Evolutionary conservation across 306 rosid species (phyloP).

Genomic region (Pterocarpus macrocarpus): DNA sequence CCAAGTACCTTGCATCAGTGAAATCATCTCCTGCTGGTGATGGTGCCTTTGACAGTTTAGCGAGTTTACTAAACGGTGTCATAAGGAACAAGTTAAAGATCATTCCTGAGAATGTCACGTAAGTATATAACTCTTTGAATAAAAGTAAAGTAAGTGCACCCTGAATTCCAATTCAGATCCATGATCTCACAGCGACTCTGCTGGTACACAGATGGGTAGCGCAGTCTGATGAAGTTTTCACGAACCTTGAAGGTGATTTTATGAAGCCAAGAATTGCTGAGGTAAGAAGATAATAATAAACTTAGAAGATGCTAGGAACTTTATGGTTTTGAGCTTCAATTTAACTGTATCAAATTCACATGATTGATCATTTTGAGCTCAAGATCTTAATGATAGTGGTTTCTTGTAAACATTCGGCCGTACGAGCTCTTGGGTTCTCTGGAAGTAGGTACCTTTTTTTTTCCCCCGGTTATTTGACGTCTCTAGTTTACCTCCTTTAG

Average conservation of each 20-base stretch:
- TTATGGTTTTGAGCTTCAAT: neutral
- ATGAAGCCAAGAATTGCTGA: constrained; percentile 89
- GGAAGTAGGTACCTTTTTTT: too few species aligned
- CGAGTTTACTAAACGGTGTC: constrained; percentile 69
- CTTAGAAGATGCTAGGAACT: neutral
- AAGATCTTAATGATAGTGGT: too few species aligned
- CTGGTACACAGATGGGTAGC: constrained; percentile 75
- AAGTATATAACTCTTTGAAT: constrained; percentile 32
- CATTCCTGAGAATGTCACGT: constrained; percentile 77
- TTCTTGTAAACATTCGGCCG: neutral
- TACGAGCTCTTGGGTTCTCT: too few species aligned
- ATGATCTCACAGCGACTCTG: constrained; percentile 25
- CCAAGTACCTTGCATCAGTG: constrained; percentile 62
- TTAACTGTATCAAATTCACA: too few species aligned
- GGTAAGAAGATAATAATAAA: constrained; percentile 53
- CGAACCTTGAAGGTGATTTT: constrained; percentile 63
- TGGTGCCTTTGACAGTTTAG: constrained; percentile 38
- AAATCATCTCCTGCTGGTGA: constrained; percentile 58
- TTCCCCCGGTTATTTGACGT: neutral
- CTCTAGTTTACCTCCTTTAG: constrained; percentile 47
- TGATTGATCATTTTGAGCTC: too few species aligned
- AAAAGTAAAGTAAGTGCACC: neutral
- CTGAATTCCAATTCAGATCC: constrained; percentile 1
- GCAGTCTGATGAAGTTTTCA: constrained; percentile 58
- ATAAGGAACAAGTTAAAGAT: constrained; percentile 77